Evolutionary conservation across 805 yeast genomes (phyloP), one percentile per base, ranked within the genome.

Genomic region (Lachancea meyersii): DNA sequence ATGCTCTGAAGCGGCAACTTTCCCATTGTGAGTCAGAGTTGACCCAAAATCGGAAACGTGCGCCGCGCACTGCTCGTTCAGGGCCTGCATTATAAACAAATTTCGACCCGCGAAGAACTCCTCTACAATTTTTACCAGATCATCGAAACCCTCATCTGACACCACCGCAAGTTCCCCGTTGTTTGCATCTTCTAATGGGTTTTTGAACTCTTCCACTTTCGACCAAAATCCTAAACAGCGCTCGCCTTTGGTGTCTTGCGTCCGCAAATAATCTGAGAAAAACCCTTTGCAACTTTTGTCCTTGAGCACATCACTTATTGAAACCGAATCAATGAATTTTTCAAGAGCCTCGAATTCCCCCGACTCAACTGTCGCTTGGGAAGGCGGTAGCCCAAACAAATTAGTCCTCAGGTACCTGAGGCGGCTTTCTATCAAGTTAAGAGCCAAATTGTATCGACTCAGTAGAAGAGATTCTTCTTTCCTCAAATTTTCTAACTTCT

Each of bases 151-250:
- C 2, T 48, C 48, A 4, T 56, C 44, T 31, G 57, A 64, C 1
- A 45, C 53, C 11, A 58, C 59, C 10, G 57, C 54, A 27, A 53
- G 52, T 11, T 63, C 67, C 3, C 60, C 61, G 23, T 53, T 50
- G n/a, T 43, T 50, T 3, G 67, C 60, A 48, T 67, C 67, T 44
- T 75, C 83, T 14, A 88, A 60, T 0, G 96, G 95, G 38, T 83
- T 83, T 51, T 79, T 77, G 30, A 86, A 71, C 0, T 74, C 69
- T 47, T 86, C 83, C 2, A 86, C 81, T 2, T 76, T 72, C 4
- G 74, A 57, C 86, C 88, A 84, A 47, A 77, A 79, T 34, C 79
- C 80, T 3, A 86, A 54, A 22, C 79, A 55, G 4, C 49, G 39
- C 10, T 47, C 31, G 7, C 45, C 22, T 13, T 33, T 28, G 17